Conservation (phyloP, 192 early-diverging fungal genomes). For the Chytriomyces hyalinus region DNA sequence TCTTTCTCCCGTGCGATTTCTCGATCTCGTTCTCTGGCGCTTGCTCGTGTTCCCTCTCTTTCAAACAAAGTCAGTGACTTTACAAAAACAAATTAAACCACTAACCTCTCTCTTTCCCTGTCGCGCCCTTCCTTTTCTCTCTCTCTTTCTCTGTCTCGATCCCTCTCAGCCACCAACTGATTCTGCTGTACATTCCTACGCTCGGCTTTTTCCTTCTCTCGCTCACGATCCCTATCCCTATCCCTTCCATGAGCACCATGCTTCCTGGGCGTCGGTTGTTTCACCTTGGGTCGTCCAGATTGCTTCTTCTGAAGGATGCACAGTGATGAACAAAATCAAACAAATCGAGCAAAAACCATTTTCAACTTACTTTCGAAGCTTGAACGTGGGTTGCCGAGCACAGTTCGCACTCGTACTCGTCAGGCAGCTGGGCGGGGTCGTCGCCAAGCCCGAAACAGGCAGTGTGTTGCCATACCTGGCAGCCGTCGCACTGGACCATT, state of each 20-base stretch:
- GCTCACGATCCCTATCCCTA: conserved; percentile 17
- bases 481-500: conserved; percentile 89
- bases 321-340: too few relatives aligned
- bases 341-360: too few relatives aligned
- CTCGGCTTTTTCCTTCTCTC: too few relatives aligned
- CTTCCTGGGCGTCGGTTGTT: conserved; percentile 12
- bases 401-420: conserved; percentile 83
- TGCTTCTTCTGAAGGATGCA: too few relatives aligned
- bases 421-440: conserved; percentile 76
- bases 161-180: conserved; percentile 3
- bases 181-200: too few relatives aligned
- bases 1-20: conserved; percentile 17
- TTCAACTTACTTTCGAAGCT: conserved; percentile 47
- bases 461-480: conserved; percentile 94
- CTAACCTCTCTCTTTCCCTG: background rate
- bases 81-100: too few relatives aligned
- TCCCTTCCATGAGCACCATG: conserved; percentile 11
- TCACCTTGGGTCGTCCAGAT: background rate
- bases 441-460: conserved; percentile 73
- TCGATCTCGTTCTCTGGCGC: conserved; percentile 24
- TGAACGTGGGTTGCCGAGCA: conserved; percentile 73
- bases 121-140: background rate
- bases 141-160: background rate
- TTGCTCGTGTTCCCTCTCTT: background rate
- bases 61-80: too few relatives aligned